Percentiles rank a stretch among this genome's conserved stretches.
These are phyloP conservation scores for Colletotrichum navitas DNA, from an alignment of 2,329 filamentous ascomycete species.

Conservation along the genomic window DNA sequence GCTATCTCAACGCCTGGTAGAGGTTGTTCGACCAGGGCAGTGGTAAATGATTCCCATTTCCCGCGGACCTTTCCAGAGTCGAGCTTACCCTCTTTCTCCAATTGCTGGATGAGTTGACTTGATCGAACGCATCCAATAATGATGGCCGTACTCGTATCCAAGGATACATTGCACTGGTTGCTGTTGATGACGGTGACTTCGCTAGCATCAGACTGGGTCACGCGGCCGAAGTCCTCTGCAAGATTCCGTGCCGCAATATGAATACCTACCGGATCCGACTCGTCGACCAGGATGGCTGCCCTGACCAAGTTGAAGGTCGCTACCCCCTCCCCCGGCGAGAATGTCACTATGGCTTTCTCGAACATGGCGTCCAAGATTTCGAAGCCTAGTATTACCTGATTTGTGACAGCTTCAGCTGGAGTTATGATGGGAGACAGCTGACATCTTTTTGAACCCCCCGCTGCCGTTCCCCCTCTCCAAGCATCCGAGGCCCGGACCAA, in stretches of 20 bases:
- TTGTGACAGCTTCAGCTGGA: background rate
- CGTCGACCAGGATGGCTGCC: constrained; percentile 49
- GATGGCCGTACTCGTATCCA: constrained; percentile 1
- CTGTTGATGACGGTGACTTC: constrained; percentile 1
- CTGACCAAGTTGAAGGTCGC: constrained; percentile 46
- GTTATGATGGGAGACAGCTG: background rate
- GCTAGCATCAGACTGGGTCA: constrained; percentile 41
- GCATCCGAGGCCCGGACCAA: background rate
- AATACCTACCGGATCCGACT: constrained; percentile 50
- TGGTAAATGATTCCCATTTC: constrained; percentile 68
- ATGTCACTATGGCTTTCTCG: constrained; percentile 47
- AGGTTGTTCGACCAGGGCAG: constrained; percentile 60
- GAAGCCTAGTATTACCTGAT: background rate
- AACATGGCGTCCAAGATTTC: constrained; percentile 42
- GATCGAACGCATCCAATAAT: constrained; percentile 50
- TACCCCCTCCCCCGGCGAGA: constrained; percentile 32
- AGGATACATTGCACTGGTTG: background rate
- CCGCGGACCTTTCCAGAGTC: constrained; percentile 62
- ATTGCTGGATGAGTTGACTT: constrained; percentile 60
- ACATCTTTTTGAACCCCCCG: background rate
- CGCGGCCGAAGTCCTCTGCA: constrained; percentile 47
- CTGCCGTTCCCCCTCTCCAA: background rate
- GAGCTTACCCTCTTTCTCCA: constrained; percentile 57
- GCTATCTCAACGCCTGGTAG: constrained; percentile 60
- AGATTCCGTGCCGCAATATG: constrained; percentile 52